Evolutionary conservation across 75 land plant genomes (phyloP), one percentile per base, ranked within the genome.

Genomic region (Pinus taeda): DNA sequence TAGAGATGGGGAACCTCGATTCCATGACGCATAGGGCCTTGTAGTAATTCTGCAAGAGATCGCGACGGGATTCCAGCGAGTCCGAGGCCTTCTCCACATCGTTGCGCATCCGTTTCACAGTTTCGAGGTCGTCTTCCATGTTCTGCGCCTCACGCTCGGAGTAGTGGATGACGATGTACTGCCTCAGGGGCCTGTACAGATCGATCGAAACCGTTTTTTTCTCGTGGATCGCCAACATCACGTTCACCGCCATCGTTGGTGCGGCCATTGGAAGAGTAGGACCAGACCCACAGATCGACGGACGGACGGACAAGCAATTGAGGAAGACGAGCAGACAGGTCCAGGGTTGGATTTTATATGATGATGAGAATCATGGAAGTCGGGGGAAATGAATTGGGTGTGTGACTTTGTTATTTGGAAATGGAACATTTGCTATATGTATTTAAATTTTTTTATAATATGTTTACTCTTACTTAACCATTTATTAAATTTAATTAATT

Each of bases 201-300:
- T 97, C 99, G 74, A 92, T 84, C 3, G 88, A 12, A 2, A 88
- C 73, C 9, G 99, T 88, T 78, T 89, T 88, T 92, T 97, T 97
- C 90, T 93, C 99, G 78, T 82, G 85, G 67, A 97, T 86, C n/a
- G 93, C 97, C 13, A 97, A 86, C 98, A 97, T 95, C 79, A 88
- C 85, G 78, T 83, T 87, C n/a, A 88, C 80, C 15, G 78, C 45
- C 49, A 74, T 76, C 58, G 78, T 33, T 14, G 85, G 59, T 14
- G 84, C 73, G 11, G 88, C 88, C 88, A 85, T 85, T 18, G 24
- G 12, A 49, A 11, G 12, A 49, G 12, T 11, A 49, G 12, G 55
- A 49, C 55, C 12, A 49, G 12, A 49, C 55, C 55, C 12, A 9
- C 55, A 9, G 55, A 49, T 9, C 11, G 12, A 9, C 2, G 9